phyloP scores from a whole-genome alignment of 2,329 filamentous ascomycete genomes.

The Leptographium radiaticola region DNA sequence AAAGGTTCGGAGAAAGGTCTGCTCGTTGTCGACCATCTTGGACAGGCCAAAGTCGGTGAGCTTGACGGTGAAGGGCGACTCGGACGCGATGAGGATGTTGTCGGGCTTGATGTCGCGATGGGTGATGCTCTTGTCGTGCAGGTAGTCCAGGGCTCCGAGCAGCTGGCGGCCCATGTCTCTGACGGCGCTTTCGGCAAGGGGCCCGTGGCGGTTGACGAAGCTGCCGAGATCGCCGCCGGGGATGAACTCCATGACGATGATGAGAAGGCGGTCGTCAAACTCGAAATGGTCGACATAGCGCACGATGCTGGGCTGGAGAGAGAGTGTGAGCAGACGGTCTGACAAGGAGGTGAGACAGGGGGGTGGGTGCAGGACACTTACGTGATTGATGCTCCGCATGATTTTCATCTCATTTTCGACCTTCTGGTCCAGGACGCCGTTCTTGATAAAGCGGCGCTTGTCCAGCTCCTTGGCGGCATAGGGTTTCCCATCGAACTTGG shows the following conservation, averaged over 20 bases:
- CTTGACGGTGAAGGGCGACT: constrained; percentile 69
- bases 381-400: constrained; percentile 75
- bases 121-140: constrained; percentile 80
- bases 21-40: constrained; percentile 80
- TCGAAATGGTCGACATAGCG: constrained; percentile 83
- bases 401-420: constrained; percentile 96
- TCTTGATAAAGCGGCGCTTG: constrained; percentile 86
- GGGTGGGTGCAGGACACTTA: constrained; percentile 28
- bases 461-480: constrained; percentile 93
- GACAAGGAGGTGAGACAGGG: too few species aligned
- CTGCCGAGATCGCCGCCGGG: constrained; percentile 70
- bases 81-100: constrained; percentile 75
- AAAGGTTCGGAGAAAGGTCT: constrained; percentile 91
- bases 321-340: not conserved
- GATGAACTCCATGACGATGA: constrained; percentile 95
- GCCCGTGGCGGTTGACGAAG: constrained; percentile 47
- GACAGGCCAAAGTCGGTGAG: constrained; percentile 94
- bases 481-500: constrained; percentile 68
- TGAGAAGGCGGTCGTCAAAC: constrained; percentile 68
- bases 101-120: constrained; percentile 99
- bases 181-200: constrained; percentile 55
- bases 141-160: constrained; percentile 68
- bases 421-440: constrained; percentile 77
- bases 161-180: constrained; percentile 64
- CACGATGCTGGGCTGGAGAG: constrained; percentile 67